These are phyloP conservation scores for Eimeria maxima DNA, from an alignment of 169 alveolate species.

Conservation along the genomic window DNA sequence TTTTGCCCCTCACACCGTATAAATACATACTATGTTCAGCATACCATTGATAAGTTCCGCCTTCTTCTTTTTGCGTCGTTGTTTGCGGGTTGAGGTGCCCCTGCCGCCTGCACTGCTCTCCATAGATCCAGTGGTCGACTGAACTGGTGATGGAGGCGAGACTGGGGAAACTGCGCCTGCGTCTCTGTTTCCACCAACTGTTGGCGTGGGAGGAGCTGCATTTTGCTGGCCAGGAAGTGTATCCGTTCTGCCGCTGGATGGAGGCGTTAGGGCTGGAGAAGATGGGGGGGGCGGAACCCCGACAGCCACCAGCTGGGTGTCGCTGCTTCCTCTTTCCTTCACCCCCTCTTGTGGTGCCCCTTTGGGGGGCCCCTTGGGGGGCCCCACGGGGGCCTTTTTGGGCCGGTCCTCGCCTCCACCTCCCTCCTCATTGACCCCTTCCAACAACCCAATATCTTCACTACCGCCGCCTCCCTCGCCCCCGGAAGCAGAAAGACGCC, in stretches of 20 bases:
- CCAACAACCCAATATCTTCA: background rate
- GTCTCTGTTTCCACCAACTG: background rate
- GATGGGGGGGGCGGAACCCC: background rate
- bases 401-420: background rate
- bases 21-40: background rate
- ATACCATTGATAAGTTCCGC: background rate
- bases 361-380: background rate
- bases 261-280: background rate
- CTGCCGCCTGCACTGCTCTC: slow-evolving; percentile 14
- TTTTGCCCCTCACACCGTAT: no score
- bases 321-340: background rate
- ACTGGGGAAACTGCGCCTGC: background rate
- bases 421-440: background rate
- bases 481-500: slow-evolving; percentile 38
- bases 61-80: slow-evolving; percentile 30
- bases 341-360: background rate
- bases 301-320: background rate
- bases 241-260: background rate
- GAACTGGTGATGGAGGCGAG: background rate
- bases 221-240: background rate
- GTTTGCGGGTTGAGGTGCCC: slow-evolving; percentile 14
- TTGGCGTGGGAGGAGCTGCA: background rate
- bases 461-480: background rate
- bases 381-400: background rate
- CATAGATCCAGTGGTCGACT: background rate